Base-by-base conservation (phyloP, 2,329 filamentous ascomycete species). In the Botryosphaeria dothidea region DNA sequence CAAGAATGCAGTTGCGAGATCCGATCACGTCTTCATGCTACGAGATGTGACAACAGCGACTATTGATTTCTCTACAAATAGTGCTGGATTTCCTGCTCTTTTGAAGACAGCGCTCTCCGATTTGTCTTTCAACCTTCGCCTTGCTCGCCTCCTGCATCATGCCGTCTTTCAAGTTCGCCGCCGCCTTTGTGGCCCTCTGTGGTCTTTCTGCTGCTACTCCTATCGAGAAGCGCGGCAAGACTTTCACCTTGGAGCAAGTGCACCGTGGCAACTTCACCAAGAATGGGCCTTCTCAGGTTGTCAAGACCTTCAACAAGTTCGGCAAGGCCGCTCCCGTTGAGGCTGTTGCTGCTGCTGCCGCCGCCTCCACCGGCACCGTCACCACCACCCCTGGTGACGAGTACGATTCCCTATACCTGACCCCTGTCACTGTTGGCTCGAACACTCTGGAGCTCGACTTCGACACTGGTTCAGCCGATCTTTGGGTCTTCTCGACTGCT, bases 391-490 rank as follows among this genome's bases (percentile, higher is more conserved):
- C 80, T 11, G 72, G 73, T 65, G 79, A 82, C 64, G 67, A 74
- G 36, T 73, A 74, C 62, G 75, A 77, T 46, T 70, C 70, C 6
- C 67, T 70, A 8, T 81, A 81, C 69, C 74, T 81, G 4, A 79
- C 73, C 68, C 86, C 88, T 0, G 85, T 92, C 52, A 82, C 80
- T 2, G 80, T 92, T 67, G 91, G 90, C 49, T 78, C 84, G 72
- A 86, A 89, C 69, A 84, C 79, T 2, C 73, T 92, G 67, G 84
- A 87, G 66, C 74, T 93, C 66, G 89, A 92, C 73, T 84, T 93
- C 66, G 91, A 93, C 69, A 93, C 90, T 15, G 89, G 82, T 68
- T 90, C 82, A 67, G 82, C 87, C 46, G 88, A 90, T 77, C 84
- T 91, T 54, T 95, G 84, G 85, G 90, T 86, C 41, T 90, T 89